phyloP scores from a whole-genome alignment of 78 protist species.

The Dictyostelium purpureum region DNA sequence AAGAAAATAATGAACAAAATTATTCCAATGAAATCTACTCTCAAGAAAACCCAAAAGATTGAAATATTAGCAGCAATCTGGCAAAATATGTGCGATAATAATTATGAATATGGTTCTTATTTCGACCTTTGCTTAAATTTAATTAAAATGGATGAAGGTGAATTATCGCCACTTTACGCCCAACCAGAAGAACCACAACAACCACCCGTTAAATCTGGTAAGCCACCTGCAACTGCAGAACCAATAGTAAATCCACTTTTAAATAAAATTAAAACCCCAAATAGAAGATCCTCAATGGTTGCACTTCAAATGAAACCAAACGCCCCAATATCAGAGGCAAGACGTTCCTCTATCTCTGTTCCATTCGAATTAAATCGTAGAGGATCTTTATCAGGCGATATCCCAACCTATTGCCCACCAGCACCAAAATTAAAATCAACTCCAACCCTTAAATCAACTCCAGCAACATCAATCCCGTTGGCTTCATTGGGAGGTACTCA shows the following conservation, averaged over 20 bases:
- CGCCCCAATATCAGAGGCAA: neutral
- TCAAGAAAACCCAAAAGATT: constrained; percentile 54
- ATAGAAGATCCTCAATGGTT: constrained; percentile 57
- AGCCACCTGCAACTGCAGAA: neutral
- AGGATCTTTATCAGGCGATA: constrained; percentile 55
- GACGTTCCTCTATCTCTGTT: constrained; percentile 65
- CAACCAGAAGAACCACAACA: neutral
- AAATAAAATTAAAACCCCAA: neutral
- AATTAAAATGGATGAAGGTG: constrained; percentile 60
- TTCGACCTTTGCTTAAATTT: constrained; percentile 32
- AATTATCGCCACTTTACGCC: neutral
- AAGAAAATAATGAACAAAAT: constrained; percentile 56
- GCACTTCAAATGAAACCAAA: constrained; percentile 24
- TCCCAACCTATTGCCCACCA: constrained; percentile 60
- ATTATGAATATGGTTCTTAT: constrained; percentile 42
- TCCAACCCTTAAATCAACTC: constrained; percentile 60
- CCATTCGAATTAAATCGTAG: constrained; percentile 48
- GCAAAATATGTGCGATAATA: constrained; percentile 77
- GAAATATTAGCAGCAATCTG: constrained; percentile 71
- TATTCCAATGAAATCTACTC: constrained; percentile 2
- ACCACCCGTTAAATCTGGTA: neutral
- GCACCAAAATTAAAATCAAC: constrained; percentile 73
- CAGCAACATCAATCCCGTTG: neutral
- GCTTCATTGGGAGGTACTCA: neutral
- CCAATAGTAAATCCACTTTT: neutral